Evolutionary conservation across 2,329 filamentous ascomycete species (phyloP).

Genomic region (Microcyclospora pomicola): DNA sequence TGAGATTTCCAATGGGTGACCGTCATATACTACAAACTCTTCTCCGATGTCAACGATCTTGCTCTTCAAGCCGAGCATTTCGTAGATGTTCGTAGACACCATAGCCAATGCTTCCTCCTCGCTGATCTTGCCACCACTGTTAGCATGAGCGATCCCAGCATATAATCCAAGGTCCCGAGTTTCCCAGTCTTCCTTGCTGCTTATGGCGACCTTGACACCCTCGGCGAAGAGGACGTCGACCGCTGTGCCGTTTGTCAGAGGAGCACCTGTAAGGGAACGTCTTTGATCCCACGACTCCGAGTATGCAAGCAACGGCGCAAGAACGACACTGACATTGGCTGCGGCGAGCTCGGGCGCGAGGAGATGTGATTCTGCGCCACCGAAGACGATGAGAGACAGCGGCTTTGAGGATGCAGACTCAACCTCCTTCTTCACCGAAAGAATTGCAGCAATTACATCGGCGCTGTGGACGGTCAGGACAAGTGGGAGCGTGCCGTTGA

Average conservation of each 20-base stretch:
- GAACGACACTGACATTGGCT: conserved; percentile 44
- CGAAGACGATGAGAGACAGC: conserved; percentile 45
- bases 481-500: conserved; percentile 41
- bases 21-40: conserved; percentile 51
- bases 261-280: conserved; percentile 48
- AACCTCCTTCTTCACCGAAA: conserved; percentile 45
- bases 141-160: conserved; percentile 46
- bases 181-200: conserved; percentile 48
- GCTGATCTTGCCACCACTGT: conserved; percentile 40
- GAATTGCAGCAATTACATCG: conserved; percentile 45
- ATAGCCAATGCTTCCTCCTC: conserved; percentile 44
- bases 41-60: conserved; percentile 8
- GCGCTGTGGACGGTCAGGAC: conserved; percentile 48
- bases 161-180: conserved; percentile 46
- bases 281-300: conserved; percentile 46
- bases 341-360: conserved; percentile 44
- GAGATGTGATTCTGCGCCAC: conserved; percentile 49
- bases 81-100: conserved; percentile 43
- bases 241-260: conserved; percentile 50
- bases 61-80: conserved; percentile 38
- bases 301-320: conserved; percentile 46
- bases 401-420: conserved; percentile 26
- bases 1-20: conserved; percentile 47
- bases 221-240: conserved; percentile 45
- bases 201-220: conserved; percentile 45